phyloP scores from a whole-genome alignment of 805 yeast species.

The Ogataea pini region DNA sequence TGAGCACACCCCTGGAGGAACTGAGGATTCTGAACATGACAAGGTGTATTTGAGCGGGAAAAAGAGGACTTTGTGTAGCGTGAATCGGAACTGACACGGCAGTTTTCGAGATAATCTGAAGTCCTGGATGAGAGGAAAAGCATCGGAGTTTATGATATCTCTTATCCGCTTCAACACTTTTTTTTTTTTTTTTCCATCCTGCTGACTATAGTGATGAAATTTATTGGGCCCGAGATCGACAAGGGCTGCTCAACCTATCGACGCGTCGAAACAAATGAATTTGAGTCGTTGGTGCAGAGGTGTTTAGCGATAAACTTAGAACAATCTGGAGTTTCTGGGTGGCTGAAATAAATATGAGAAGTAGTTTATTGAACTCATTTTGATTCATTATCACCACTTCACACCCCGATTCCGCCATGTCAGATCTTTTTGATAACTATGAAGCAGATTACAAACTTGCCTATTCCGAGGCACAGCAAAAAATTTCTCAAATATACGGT shows the following conservation, averaged over 20 bases:
- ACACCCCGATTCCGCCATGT: too few relatives aligned
- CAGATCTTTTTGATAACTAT: constrained; percentile 61
- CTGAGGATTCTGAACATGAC: constrained; percentile 2
- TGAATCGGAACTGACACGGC: not conserved
- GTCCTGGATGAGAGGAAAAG: not conserved
- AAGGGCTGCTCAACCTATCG: constrained; percentile 15
- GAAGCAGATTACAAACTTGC: constrained; percentile 74
- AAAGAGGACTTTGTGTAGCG: not conserved
- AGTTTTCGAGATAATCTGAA: not conserved
- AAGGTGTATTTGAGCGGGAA: too few relatives aligned
- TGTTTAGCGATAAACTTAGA: not conserved
- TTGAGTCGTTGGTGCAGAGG: constrained; percentile 1
- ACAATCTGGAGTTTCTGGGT: constrained; percentile 1
- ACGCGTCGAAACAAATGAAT: constrained; percentile 7
- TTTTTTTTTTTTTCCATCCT: not conserved
- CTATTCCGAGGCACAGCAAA: constrained; percentile 66
- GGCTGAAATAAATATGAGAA: constrained; percentile 1
- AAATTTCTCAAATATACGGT: constrained; percentile 54
- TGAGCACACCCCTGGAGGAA: not conserved
- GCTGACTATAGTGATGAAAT: constrained; percentile 16
- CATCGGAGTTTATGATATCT: not conserved
- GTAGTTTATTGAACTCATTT: too few relatives aligned
- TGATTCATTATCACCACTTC: too few relatives aligned
- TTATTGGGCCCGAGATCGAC: constrained; percentile 12
- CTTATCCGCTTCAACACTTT: too few relatives aligned